Evolutionary conservation across 495 filamentous ascomycete genomes (phyloP).

Genomic region (Penicillium mononematosum): DNA sequence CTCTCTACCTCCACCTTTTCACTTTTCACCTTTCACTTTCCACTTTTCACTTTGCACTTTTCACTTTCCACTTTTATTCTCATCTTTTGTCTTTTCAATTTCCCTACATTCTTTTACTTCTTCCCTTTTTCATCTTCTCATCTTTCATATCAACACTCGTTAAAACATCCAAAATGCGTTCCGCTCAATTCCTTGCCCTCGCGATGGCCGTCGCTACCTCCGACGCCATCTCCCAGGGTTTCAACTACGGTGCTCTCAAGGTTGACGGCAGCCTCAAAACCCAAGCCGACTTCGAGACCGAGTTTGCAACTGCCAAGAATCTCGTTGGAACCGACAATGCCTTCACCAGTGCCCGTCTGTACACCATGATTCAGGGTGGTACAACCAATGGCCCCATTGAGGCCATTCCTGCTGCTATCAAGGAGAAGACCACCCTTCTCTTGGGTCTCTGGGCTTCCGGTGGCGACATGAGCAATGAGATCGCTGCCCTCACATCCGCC

Average conservation of each 20-base stretch:
- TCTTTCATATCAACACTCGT: slow-evolving; percentile 9
- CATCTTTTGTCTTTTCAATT: slow-evolving; percentile 11
- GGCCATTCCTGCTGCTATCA: slow-evolving; percentile 79
- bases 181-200: slow-evolving; percentile 42
- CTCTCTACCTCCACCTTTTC: slow-evolving; percentile 3
- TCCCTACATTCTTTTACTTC: slow-evolving; percentile 12
- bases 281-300: slow-evolving; percentile 64
- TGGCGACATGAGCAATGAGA: slow-evolving; percentile 66
- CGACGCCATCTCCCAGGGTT: slow-evolving; percentile 62
- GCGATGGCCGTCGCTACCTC: slow-evolving; percentile 45
- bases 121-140: neutral
- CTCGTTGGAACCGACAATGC: slow-evolving; percentile 65
- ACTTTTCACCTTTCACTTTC: slow-evolving; percentile 5
- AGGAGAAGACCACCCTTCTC: slow-evolving; percentile 66
- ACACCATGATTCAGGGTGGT: slow-evolving; percentile 61
- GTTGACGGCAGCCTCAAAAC: slow-evolving; percentile 60
- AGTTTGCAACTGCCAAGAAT: slow-evolving; percentile 68
- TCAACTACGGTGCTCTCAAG: slow-evolving; percentile 76
- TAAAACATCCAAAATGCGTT: slow-evolving; percentile 31
- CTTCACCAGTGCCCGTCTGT: slow-evolving; percentile 71
- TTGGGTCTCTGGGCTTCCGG: slow-evolving; percentile 78
- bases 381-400: slow-evolving; percentile 59
- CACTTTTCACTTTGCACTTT: no score
- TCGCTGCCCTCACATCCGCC: slow-evolving; percentile 63
- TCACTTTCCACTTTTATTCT: slow-evolving; percentile 7